phyloP scores from a whole-genome alignment of 257 asterid genomes.

The Plectranthus barbatus region DNA sequence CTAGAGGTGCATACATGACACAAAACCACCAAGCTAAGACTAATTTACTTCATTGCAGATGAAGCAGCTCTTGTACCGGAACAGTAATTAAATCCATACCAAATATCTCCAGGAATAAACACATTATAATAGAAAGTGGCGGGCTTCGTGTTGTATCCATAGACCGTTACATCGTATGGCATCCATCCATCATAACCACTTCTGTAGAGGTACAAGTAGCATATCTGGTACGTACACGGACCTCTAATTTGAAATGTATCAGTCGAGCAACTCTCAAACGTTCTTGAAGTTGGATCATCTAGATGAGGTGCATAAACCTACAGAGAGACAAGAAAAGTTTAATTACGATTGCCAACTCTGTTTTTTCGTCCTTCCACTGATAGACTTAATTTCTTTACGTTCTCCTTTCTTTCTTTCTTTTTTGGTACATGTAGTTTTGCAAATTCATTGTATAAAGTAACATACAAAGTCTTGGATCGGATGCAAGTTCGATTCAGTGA shows the following conservation, averaged over 20 bases:
- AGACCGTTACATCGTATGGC: slow-evolving; percentile 62
- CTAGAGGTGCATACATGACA: no score
- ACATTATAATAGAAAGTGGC: slow-evolving; percentile 60
- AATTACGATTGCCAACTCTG: no score
- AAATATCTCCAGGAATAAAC: slow-evolving; percentile 44
- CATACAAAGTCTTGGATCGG: no score
- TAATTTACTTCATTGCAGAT: no score
- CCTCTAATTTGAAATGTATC: slow-evolving; percentile 65
- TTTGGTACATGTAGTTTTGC: no score
- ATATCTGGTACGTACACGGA: slow-evolving; percentile 85
- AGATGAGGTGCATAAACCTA: slow-evolving; percentile 85
- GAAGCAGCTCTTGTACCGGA: no score
- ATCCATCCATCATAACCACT: slow-evolving; percentile 92
- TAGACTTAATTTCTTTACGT: no score
- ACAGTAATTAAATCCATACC: slow-evolving; percentile 82
- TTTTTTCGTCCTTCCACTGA: no score
- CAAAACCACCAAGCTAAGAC: no score
- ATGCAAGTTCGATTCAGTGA: no score
- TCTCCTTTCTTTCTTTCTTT: no score
- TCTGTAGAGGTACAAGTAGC: slow-evolving; percentile 80
- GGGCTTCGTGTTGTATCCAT: slow-evolving; percentile 42
- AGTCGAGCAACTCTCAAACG: slow-evolving; percentile 75
- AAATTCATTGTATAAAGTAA: no score
- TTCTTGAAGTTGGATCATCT: slow-evolving; percentile 56
- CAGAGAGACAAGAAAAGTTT: background rate